Evolutionary conservation across 805 yeast genomes (phyloP), one percentile per base, ranked within the genome.

Genomic region (Priceomyces medius): DNA sequence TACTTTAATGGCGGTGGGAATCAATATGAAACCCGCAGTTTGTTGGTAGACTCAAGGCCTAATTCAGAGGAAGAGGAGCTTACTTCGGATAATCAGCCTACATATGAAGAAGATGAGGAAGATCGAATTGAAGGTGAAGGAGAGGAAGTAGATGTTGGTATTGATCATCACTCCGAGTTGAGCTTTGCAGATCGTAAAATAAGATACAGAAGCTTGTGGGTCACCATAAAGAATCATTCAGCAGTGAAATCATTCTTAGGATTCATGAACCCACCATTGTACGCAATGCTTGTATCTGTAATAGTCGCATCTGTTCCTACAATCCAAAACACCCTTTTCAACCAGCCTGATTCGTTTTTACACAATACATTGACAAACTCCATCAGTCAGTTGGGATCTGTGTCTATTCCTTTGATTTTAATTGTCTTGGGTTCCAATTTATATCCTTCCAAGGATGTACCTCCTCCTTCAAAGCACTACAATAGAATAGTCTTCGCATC

Each of bases 251-350:
- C 51, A 29, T 49, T 78, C 21, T 54, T 64, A 34, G 49, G 62
- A 6, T 73, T 73, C 45, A 82, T 85, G 86, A 85, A 85, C 55
- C 93, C 95, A n/a, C 95, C 93, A 12, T 64, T 85, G 42, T 85
- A 82, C 63, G 82, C 95, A 7, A 85, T 85, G 90, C 56, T 81
- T 8, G 59, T 80, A 1, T 75, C 90, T 3, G 77, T 85, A 12
- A 40, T 84, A 18, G 84, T 85, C 42, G 93, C 91, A 3, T 76
- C 87, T 0, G 66, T 83, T 14, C 82, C 85, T 4, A 61, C 63
- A 3, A 49, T 85, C 13, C 84, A 82, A 53, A 63, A 68, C 27
- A 68, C 71, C 40, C 79, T 85, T 46, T 85, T 80, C 55, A 75
- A 71, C 43, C 48, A 53, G 7, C 67, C 75, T 20, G 62, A 59